A percentile compares a stretch with the other conserved stretches of the same genome.
These are phyloP conservation scores for Globisporangium cystogenes DNA, from an alignment of 352 stramenopile genomes.

Conservation along the genomic window DNA sequence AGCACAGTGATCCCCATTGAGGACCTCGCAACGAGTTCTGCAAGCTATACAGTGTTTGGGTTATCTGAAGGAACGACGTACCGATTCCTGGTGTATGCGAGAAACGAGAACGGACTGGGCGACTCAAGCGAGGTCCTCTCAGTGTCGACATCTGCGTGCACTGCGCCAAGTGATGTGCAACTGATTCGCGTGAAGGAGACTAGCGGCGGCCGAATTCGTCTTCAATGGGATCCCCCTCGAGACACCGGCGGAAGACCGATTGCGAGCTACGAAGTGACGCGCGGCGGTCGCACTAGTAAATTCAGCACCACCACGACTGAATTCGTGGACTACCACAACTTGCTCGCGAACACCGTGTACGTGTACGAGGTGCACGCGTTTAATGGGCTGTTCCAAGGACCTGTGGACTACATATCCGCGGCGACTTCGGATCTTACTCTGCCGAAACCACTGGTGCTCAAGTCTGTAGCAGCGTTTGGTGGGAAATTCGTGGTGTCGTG, in stretches of 20 bases:
- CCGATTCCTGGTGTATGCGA: constrained; percentile 31
- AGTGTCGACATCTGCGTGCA: constrained; percentile 13
- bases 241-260: constrained; percentile 44
- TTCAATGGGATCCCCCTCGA: constrained; percentile 35
- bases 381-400: constrained; percentile 30
- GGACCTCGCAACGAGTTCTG: constrained; percentile 3
- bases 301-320: constrained; percentile 11
- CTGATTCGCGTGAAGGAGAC: constrained; percentile 7
- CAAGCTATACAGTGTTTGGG: constrained; percentile 33
- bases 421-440: constrained; percentile 19
- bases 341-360: constrained; percentile 28
- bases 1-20: constrained; percentile 5
- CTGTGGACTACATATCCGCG: background rate
- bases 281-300: constrained; percentile 8
- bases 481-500: constrained; percentile 40
- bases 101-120: constrained; percentile 43
- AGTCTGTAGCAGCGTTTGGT: constrained; percentile 21
- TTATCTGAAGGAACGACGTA: constrained; percentile 38
- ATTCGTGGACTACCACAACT: constrained; percentile 25
- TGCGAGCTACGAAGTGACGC: constrained; percentile 32
- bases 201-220: constrained; percentile 23
- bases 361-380: constrained; percentile 36
- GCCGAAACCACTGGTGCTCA: constrained; percentile 21
- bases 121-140: constrained; percentile 18
- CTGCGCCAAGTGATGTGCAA: constrained; percentile 18